Base-by-base conservation (phyloP, 139 green algal species). In the Gonium pectorale region DNA sequence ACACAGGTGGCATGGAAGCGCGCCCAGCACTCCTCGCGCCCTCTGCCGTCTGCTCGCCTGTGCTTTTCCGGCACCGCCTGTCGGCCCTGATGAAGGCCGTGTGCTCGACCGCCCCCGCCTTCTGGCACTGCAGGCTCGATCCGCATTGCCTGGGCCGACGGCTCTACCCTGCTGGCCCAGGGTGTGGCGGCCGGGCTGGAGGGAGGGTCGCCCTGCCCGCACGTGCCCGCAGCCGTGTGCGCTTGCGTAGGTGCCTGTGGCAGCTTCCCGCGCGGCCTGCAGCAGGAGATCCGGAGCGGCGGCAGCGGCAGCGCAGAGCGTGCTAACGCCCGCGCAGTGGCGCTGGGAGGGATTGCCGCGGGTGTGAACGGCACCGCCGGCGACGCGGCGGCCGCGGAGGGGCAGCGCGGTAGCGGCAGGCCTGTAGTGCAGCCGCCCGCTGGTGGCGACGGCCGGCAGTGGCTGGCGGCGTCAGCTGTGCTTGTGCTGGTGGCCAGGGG, bases 111-210 rank as follows among this genome's bases (percentile, higher is more conserved):
- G 8, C 56, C 56, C 56, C 8, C 56, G 56, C 56, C 26, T 13
- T 21, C 56, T 31, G 21, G 21, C 19, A 31, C 56, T 15, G 4
- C 51, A 81, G 73, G 73, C 73, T 54, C 54, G 5, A 17, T 81
- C 38, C 73, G 73, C 35, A 69, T 81, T 27, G 73, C 40, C 33
- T 81, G 73, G 73, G 15, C 56, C 1, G 37, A 69, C 24, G 29
- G 29, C 35, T 17, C 41, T 38, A 40, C 37, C 29, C 73, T 81
- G 54, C 38, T 81, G 54, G 73, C 54, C 26, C 54, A 70, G 1
- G 73, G 73, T 8, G 73, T 81, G 54, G 26, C 26, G 52, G 73
- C 54, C 54, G 37, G 5, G 54, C 73, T 68, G 73, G 54, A 41
- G 73, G 35, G 38, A 5, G 68, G 27, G 19, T 29, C 4, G 68